A percentile compares a stretch with the other conserved stretches of the same genome.
phyloP scores from a whole-genome alignment of 805 yeast genomes.

The Tetrapisispora fleetii region DNA sequence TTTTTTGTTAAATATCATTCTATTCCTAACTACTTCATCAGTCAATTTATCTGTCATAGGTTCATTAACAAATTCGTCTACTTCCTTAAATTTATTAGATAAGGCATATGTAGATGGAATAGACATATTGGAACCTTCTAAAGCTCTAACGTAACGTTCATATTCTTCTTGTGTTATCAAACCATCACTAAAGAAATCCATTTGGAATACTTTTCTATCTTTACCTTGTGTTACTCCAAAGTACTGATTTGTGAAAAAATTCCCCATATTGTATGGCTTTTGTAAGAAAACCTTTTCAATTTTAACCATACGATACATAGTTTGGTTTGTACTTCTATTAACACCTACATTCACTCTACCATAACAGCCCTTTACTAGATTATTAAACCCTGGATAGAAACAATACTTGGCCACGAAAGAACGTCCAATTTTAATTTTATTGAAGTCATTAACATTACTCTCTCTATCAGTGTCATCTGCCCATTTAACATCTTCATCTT shows the following conservation, averaged over 20 bases:
- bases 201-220: conserved; percentile 61
- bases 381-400: conserved; percentile 73
- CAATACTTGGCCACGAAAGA: conserved; percentile 63
- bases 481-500: conserved; percentile 41
- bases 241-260: conserved; percentile 43
- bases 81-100: conserved; percentile 51
- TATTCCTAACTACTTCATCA: conserved; percentile 65
- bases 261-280: conserved; percentile 42
- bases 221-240: conserved; percentile 78
- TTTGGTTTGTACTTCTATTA: conserved; percentile 49
- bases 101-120: conserved; percentile 54
- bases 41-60: conserved; percentile 65
- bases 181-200: conserved; percentile 73
- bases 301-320: conserved; percentile 74
- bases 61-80: conserved; percentile 52
- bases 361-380: conserved; percentile 59
- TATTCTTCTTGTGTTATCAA: conserved; percentile 64
- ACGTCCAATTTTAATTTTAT: conserved; percentile 68
- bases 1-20: conserved; percentile 51
- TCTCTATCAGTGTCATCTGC: conserved; percentile 33
- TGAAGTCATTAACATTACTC: conserved; percentile 55
- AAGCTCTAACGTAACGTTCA: conserved; percentile 52
- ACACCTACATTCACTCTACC: conserved; percentile 78
- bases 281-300: conserved; percentile 54
- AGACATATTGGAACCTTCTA: conserved; percentile 41